Base-by-base conservation (phyloP, 1,284 basidiomycete genomes). In the Cutaneotrichosporon dermatis region DNA sequence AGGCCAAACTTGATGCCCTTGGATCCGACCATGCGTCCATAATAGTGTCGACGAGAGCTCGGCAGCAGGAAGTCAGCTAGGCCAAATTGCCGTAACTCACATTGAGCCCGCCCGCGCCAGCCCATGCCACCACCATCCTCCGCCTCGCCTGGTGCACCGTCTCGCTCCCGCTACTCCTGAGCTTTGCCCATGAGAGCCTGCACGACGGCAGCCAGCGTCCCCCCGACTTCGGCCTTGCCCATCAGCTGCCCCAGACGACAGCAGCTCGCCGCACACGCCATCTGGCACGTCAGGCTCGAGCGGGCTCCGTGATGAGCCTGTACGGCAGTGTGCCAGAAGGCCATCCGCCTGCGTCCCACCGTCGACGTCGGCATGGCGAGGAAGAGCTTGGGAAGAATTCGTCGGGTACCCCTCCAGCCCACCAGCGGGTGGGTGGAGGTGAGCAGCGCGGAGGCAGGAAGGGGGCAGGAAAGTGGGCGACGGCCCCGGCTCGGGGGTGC, bases 381-480 rank as follows among this genome's bases (percentile, higher is more conserved):
- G 85, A 92, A 6, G 83, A 90, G 36, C 82, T 80, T 61, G 84
- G 88, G 82, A 85, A 51, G 81, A 82, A 50, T 79, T 35, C 55
- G 73, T 11, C 71, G 46, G 84, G 81, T 54, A 78, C 64, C 81
- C 66, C 6, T 85, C 84, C 61, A 92, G 45, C 82, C 84, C 36
- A 85, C 60, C 13, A 8, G 64, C n/a, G 52, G 64, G 53, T 33
- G 80, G 69, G 82, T 86, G 37, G 76, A 80, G 53, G 84, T 71
- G 48, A 80, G 79, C 69, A 71, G 54, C 77, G 69, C 49, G 60
- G 54, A 1, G 73, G 75, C 9, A 76, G 60, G 8, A 76, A 62
- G 0, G 73, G 56, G 65, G 60, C 33, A 73, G 57, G 10, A 76
- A 54, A 0, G 73, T 65, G 0, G 75, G 72, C 4, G 55, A 12